These are phyloP conservation scores for Termitomyces sp. DNA, from an alignment of 768 basidiomycete species.

Conservation along the genomic window DNA sequence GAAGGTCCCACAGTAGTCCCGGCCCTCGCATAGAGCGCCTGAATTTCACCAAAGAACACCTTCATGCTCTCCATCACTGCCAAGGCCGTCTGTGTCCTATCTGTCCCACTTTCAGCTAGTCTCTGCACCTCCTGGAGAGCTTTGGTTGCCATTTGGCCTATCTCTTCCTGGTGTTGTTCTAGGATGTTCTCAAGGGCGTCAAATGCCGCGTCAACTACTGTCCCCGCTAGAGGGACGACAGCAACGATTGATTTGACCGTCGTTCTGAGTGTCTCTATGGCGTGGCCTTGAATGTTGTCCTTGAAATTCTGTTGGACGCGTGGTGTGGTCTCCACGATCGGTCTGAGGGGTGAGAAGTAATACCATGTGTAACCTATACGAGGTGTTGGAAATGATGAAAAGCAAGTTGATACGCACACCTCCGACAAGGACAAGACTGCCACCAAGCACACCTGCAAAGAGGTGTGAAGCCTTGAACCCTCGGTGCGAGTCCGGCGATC, in stretches of 20 bases:
- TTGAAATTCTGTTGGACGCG: constrained; percentile 14
- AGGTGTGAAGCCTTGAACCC: neutral
- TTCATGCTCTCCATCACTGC: neutral
- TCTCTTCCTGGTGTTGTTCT: constrained; percentile 33
- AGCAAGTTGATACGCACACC: neutral
- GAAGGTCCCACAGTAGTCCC: neutral
- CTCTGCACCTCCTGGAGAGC: constrained; percentile 29
- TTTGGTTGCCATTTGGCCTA: constrained; percentile 26
- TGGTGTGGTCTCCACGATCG: constrained; percentile 27
- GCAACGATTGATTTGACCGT: constrained; percentile 35
- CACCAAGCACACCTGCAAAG: constrained; percentile 1
- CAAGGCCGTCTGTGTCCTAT: neutral
- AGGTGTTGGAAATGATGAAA: neutral
- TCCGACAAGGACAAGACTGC: neutral
- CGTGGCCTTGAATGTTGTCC: constrained; percentile 20
- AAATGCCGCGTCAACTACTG: constrained; percentile 36
- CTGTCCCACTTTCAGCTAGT: neutral
- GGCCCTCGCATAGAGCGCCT: neutral
- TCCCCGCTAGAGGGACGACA: constrained; percentile 30
- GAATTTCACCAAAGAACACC: neutral
- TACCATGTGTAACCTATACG: constrained; percentile 33
- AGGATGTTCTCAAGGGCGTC: constrained; percentile 33
- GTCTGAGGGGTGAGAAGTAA: constrained; percentile 33
- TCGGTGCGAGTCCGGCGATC: neutral
- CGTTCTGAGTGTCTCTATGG: constrained; percentile 30